Evolutionary conservation across 2,329 filamentous ascomycete genomes (phyloP), one percentile per base, ranked within the genome.

Genomic region (Epicoccum nigrum): DNA sequence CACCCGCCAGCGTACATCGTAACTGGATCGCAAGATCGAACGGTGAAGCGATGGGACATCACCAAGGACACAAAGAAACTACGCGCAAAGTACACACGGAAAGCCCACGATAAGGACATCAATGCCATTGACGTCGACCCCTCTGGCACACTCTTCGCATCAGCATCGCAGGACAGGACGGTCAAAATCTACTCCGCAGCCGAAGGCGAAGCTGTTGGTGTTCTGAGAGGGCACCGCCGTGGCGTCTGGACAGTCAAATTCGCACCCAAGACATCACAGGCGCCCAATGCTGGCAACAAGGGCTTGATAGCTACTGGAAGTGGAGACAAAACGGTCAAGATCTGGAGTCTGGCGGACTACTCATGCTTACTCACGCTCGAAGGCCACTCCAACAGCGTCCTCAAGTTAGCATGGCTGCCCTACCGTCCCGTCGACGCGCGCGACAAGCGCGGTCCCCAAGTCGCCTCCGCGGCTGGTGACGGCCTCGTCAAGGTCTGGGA

Each of bases 21-120:
- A 25, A 97, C 94, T 0, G 94, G 94, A 12, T 97, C 93, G 20
- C 92, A 97, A 70, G 94, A 99, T 70, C 89, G 92, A 68, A 99
- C 94, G 0, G 83, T 99, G 62, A 99, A 99, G 77, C 87, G 89
- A 61, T 97, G 94, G 91, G 90, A 96, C 55, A 86, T 93, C 17
- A 65, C 59, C 19, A 71, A 72, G 51, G 70, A 70, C 20, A 73
- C 76, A 38, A 83, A 82, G 54, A 80, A 82, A 8, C 77, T 85
- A 8, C 79, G 86, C 62, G 90, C 90, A 32, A 76, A 86, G 4
- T 99, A 90, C 72, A 97, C 94, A 1, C 85, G 94, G 49, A 96
- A 97, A 74, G 94, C 94, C 1, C 94, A 99, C 74, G 94, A 99
- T 69, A 99, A 99, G 71, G 94, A 99, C 62, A 99, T 99, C 75